These are phyloP conservation scores for Colletotrichum scovillei DNA, from an alignment of 2,329 filamentous ascomycete species.

Conservation along the genomic window DNA sequence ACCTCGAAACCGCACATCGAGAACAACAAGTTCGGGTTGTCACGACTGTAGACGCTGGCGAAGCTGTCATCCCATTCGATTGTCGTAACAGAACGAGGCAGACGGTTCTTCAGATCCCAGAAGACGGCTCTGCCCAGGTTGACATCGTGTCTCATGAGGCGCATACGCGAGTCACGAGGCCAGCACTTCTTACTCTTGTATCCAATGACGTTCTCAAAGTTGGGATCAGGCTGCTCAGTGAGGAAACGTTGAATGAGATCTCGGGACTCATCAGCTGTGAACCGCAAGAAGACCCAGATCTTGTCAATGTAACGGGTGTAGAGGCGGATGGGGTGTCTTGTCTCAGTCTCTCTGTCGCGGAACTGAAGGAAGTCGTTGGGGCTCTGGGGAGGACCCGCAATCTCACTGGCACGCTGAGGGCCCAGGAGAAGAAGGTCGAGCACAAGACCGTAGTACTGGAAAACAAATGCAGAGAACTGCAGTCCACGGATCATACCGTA, in stretches of 20 bases:
- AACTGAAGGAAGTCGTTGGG: constrained; percentile 99
- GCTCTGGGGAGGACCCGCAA: constrained; percentile 91
- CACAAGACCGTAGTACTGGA: constrained; percentile 98
- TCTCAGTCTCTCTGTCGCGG: constrained; percentile 91
- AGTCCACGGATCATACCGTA: constrained; percentile 98
- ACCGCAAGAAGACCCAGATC: constrained; percentile 98
- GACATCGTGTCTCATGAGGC: constrained; percentile 97
- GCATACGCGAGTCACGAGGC: constrained; percentile 97
- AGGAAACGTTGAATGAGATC: constrained; percentile 98
- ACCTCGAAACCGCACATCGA: constrained; percentile 99
- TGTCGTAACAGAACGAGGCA: constrained; percentile 94
- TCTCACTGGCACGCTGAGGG: constrained; percentile 95
- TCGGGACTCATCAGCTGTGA: constrained; percentile 91
- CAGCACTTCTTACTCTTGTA: constrained; percentile 99
- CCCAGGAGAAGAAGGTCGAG: constrained; percentile 93
- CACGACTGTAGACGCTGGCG: constrained; percentile 95
- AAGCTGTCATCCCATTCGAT: constrained; percentile 99
- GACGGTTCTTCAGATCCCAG: constrained; percentile 97
- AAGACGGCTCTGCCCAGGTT: constrained; percentile 97
- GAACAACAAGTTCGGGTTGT: constrained; percentile 97
- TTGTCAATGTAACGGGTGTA: constrained; percentile 98
- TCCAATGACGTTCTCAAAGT: constrained; percentile 99
- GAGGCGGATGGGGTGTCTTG: constrained; percentile 93
- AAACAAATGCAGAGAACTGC: constrained; percentile 98
- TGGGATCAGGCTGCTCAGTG: constrained; percentile 97